Base-by-base conservation (phyloP, 495 filamentous ascomycete species). In the Penicillium paradoxum region DNA sequence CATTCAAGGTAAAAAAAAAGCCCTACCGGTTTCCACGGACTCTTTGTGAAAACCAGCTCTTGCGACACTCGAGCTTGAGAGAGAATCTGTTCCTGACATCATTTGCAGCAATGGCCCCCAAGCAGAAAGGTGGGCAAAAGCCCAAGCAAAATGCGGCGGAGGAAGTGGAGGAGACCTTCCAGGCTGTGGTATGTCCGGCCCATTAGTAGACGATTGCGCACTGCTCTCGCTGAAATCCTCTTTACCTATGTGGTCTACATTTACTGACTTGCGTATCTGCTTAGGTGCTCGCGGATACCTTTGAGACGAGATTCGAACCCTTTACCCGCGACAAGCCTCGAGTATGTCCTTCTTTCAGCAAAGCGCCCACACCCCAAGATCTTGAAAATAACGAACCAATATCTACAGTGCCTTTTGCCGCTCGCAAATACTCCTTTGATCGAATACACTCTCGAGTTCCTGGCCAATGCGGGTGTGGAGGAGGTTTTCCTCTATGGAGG, bases 381-480 rank as follows among this genome's bases (percentile, higher is more conserved):
- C 29, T 17, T 13, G 27, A 13, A 42, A 42, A 21, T 41, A 45
- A 46, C 32, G 14, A 38, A 38, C 15, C n/a, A 22, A 37, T 40
- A 44, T 11, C 14, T 57, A 48, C 45, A 95, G 91, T 97, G 95
- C 78, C 85, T 99, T 25, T 77, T 99, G 27, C 92, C 92, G 24
- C 78, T 99, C 51, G 95, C 88, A 43, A 97, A 97, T 62, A 88
- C 84, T 2, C 95, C 95, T 17, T 75, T 97, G 49, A 96, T 99
- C 71, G 92, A 97, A 72, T 97, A 99, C 67, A 96, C 92, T 3
- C 83, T 97, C 55, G 93, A 99, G 66, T 97, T 93, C 67, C 85
- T 99, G 0, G 91, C 92, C 44, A 89, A 89, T 79, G 88, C 91
- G 32, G 92, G 91, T 29, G 89, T 97, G 1, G 81, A 92, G 54